Conservation (phyloP, 148 eudicot species). For the Rhododendron molle region DNA sequence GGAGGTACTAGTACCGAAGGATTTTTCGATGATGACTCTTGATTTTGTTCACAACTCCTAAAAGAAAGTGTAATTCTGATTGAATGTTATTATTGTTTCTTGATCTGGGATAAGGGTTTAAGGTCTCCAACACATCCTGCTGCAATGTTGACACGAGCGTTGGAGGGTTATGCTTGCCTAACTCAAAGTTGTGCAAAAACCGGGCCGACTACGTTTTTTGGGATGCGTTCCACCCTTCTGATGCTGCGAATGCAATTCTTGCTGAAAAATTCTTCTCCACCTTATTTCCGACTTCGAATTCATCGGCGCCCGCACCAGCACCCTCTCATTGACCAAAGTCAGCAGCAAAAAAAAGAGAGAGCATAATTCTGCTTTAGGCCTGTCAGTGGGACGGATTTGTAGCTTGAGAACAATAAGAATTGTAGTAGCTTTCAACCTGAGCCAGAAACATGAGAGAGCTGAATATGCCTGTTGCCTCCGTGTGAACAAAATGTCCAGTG, state of each 20-base stretch:
- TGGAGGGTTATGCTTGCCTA: conserved; percentile 78
- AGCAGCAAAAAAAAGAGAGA: background rate
- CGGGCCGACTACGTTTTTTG: conserved; percentile 75
- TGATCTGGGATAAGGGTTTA: conserved; percentile 45
- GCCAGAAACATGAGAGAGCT: background rate
- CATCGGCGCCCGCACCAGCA: background rate
- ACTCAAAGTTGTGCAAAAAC: conserved; percentile 64
- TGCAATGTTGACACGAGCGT: conserved; percentile 60
- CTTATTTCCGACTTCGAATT: conserved; percentile 25
- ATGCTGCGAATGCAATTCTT: conserved; percentile 76
- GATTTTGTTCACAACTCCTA: background rate
- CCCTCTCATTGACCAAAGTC: conserved; percentile 7
- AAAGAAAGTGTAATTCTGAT: background rate
- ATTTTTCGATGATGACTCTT: background rate
- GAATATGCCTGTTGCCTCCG: background rate
- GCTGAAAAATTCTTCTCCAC: conserved; percentile 53
- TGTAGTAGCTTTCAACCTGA: background rate
- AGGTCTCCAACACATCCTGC: conserved; percentile 72
- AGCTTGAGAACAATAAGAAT: background rate
- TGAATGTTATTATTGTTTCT: background rate
- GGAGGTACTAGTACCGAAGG: background rate
- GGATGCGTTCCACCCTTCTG: conserved; percentile 94
- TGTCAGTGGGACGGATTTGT: background rate
- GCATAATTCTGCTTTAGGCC: background rate
- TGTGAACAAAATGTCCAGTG: background rate